Base-by-base conservation (phyloP, 1,284 basidiomycete species). In the Sporisorium exsertum region DNA sequence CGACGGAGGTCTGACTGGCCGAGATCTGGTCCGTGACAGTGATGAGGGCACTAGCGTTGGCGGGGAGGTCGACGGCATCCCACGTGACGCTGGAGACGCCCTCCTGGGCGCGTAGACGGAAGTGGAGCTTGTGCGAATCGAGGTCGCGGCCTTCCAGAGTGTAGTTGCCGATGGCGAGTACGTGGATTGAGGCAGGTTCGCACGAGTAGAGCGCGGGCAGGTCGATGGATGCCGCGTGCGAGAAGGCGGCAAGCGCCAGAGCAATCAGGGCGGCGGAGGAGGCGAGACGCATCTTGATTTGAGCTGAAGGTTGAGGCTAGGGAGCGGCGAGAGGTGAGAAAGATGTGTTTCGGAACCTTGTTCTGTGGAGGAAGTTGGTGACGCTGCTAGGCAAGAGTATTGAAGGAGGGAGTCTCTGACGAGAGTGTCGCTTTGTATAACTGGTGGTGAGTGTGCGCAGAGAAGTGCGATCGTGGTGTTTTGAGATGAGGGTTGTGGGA, bases 61-160 rank as follows among this genome's bases (percentile, higher is more conserved):
- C 29, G 5, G 64, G 15, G 0, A 76, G 52, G 32, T 71, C 62
- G 40, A 76, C 73, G 0, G 61, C 20, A 27, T 61, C 43, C 73
- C 73, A 71, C 3, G 35, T 64, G 53, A 76, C 64, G 20, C 22
- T 18, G 3, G 33, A 26, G 37, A 63, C 47, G 18, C 49, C 47
- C 16, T 53, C 35, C 13, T 57, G 43, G 49, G 56, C 46, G 37
- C 37, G 63, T 1, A 49, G 45, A 7, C 58, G 72, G 51, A 75
- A 71, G 40, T 64, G 55, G 24, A 71, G 60, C 37, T 67, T 71
- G 58, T 54, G 51, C 5, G 72, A 35, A 6, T 29, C 49, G 8
- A 9, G 18, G 15, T 75, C 62, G 22, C 68, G 64, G 1, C 54
- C 72, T 42, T 71, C 67, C 50, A 75, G 59, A 18, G 72, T 75